These are phyloP conservation scores for Phlyctochytrium arcticum DNA, from an alignment of 192 early-diverging fungal genomes.

Conservation along the genomic window DNA sequence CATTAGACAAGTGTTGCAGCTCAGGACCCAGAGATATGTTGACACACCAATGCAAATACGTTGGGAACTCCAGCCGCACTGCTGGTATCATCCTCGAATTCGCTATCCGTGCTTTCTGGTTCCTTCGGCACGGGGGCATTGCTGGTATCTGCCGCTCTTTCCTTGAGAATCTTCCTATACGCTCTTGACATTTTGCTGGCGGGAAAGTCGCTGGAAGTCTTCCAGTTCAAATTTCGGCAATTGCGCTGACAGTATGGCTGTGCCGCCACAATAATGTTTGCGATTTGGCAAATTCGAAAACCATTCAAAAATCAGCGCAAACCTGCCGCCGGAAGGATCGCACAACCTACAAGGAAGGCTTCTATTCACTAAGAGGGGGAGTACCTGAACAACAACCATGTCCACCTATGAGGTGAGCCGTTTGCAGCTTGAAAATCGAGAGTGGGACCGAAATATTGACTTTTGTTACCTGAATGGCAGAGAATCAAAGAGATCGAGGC, in stretches of 20 bases:
- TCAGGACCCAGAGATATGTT: no score
- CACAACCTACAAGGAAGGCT: no score
- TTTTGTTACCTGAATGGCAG: slow-evolving; percentile 7
- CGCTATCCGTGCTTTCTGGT: background rate
- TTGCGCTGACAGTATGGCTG: no score
- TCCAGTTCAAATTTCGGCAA: no score
- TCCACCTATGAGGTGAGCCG: slow-evolving; percentile 22
- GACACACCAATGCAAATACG: slow-evolving; percentile 8
- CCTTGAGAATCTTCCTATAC: slow-evolving; percentile 15
- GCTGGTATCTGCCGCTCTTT: background rate
- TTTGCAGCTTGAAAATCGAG: background rate
- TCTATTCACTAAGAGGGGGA: no score
- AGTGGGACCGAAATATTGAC: background rate
- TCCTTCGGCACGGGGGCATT: background rate
- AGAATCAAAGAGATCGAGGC: slow-evolving; percentile 62
- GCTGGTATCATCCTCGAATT: background rate
- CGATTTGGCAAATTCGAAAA: no score
- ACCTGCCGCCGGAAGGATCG: no score
- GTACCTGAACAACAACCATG: no score
- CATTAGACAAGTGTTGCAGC: no score
- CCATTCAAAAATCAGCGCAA: no score
- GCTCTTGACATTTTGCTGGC: slow-evolving; percentile 5
- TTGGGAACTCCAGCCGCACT: no score
- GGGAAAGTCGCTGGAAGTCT: background rate
- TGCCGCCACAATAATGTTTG: no score